A percentile compares a stretch with the other conserved stretches of the same genome.
phyloP scores from a whole-genome alignment of 2,329 filamentous ascomycete species.

The Exutisphaerella laricina region DNA sequence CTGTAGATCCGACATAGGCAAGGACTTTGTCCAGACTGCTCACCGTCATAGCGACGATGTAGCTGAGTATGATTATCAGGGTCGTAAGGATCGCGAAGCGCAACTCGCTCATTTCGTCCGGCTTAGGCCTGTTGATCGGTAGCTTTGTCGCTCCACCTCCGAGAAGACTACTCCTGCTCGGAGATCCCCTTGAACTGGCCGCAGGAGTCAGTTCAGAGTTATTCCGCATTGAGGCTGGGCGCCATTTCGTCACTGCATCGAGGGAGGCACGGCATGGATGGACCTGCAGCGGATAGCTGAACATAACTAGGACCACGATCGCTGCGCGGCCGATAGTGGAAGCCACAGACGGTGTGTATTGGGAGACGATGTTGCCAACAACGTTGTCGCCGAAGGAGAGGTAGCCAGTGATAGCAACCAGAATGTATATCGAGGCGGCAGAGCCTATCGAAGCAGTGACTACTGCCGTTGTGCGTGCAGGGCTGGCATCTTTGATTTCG shows the following conservation, averaged over 20 bases:
- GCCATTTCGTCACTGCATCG: constrained; percentile 91
- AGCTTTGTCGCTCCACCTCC: constrained; percentile 22
- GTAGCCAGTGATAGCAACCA: constrained; percentile 93
- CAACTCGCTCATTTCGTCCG: constrained; percentile 68
- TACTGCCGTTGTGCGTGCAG: constrained; percentile 70
- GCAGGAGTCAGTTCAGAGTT: constrained; percentile 28
- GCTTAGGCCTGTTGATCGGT: constrained; percentile 20
- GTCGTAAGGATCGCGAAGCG: constrained; percentile 89
- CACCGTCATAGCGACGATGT: constrained; percentile 85
- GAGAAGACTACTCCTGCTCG: constrained; percentile 27
- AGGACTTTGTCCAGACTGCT: constrained; percentile 84
- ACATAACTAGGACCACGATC: constrained; percentile 92
- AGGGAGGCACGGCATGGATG: constrained; percentile 94
- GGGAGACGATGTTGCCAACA: constrained; percentile 85
- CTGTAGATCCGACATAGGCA: constrained; percentile 91
- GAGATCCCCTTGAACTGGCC: constrained; percentile 24
- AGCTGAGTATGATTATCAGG: constrained; percentile 74
- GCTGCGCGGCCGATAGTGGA: constrained; percentile 92
- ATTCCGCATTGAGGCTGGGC: constrained; percentile 45
- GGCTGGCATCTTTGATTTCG: constrained; percentile 81
- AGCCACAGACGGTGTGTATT: constrained; percentile 73
- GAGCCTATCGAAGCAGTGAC: constrained; percentile 79
- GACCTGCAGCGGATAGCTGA: constrained; percentile 91
- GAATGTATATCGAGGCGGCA: constrained; percentile 77
- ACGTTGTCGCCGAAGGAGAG: constrained; percentile 90